Base-by-base conservation (phyloP, 192 early-diverging fungal species). In the Endogone sp. region DNA sequence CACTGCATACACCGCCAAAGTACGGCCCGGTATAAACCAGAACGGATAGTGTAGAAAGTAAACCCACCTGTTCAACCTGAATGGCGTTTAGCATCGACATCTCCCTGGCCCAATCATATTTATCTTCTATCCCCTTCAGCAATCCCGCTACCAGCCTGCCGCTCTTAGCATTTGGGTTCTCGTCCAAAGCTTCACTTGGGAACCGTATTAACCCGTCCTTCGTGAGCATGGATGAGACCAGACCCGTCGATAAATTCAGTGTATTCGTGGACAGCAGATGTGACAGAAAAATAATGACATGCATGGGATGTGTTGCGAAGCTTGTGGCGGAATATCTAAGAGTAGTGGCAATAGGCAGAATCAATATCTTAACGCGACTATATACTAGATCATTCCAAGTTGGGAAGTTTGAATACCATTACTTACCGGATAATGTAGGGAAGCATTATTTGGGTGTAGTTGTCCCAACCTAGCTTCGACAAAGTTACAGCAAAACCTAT, bases 361-460 rank as follows among this genome's bases (percentile, higher is more conserved):
- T n/a, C n/a, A n/a, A n/a, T n/a, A n/a, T n/a, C n/a, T n/a, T n/a
- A n/a, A n/a, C n/a, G n/a, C n/a, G n/a, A n/a, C n/a, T n/a, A n/a
- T n/a, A n/a, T n/a, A n/a, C n/a, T n/a, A n/a, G n/a, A n/a, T n/a
- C n/a, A n/a, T n/a, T n/a, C n/a, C n/a, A n/a, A n/a, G n/a, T n/a
- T n/a, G n/a, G n/a, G n/a, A n/a, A n/a, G n/a, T 32, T 68, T 20
- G 4, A 26, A 28, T 11, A 23, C 22, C 29, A 68, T 65, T 32
- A 55, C 54, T 64, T 75, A 84, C 76, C 64, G 70, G 28, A 91
- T 75, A 55, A 94, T 75, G 64, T 90, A 82, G 16, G 93, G 92
- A 24, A 94, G 74, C 64, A 92, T 75, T 56, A 94, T 84, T 68
- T 90, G 87, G 23, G 86, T 86, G 70, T 86, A 93, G 63, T 93